Conservation (phyloP, 2,329 filamentous ascomycete species). For the Xylariaceae sp. region DNA sequence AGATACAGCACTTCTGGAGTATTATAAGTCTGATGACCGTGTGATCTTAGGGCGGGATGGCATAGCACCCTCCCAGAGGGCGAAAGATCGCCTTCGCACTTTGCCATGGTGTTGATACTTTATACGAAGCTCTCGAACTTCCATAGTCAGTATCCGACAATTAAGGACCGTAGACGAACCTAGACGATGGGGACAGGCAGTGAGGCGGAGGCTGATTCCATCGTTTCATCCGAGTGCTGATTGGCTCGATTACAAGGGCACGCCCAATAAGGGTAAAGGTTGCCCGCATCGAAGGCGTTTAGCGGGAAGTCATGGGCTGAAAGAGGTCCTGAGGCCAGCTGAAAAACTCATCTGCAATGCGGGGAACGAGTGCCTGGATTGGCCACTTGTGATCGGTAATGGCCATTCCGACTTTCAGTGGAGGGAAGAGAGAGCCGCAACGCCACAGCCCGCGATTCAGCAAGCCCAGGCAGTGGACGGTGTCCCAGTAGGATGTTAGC, state of each 20-base stretch:
- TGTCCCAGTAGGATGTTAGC: no score
- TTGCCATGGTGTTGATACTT: no score
- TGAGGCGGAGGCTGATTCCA: constrained; percentile 17
- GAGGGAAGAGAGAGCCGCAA: no score
- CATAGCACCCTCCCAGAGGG: no score
- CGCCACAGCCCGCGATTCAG: no score
- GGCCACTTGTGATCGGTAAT: constrained; percentile 10
- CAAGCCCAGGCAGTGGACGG: no score
- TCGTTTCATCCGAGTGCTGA: constrained; percentile 9
- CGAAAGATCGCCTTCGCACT: not conserved
- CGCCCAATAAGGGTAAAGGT: constrained; percentile 23
- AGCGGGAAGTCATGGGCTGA: constrained; percentile 21
- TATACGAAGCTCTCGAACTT: no score
- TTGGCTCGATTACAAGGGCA: constrained; percentile 15
- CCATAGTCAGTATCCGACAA: constrained; percentile 11
- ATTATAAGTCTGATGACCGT: no score
- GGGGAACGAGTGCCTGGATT: constrained; percentile 23
- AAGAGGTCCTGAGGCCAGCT: constrained; percentile 19
- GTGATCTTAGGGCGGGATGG: no score
- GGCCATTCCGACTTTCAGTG: no score
- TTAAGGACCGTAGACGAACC: constrained; percentile 12
- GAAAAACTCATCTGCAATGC: constrained; percentile 14
- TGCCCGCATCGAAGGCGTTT: constrained; percentile 16
- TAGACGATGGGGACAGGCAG: constrained; percentile 9
- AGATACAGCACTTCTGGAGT: no score